Evolutionary conservation across 176 grass and related monocot genomes (phyloP).

Genomic region (Oryza coarctata): DNA sequence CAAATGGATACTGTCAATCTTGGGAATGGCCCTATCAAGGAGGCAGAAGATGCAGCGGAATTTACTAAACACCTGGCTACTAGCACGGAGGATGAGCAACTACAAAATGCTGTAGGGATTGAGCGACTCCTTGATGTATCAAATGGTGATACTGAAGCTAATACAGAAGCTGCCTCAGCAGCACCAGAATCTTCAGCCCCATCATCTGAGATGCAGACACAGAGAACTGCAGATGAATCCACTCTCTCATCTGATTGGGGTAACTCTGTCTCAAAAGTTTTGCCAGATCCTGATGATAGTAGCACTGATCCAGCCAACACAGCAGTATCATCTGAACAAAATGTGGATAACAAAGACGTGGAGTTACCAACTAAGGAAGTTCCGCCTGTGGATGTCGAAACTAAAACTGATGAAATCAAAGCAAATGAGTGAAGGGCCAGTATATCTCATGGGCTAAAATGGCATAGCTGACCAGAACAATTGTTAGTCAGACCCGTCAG

Average conservation of each 20-base stretch:
- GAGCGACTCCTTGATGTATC: constrained; percentile 35
- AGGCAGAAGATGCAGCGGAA: constrained; percentile 38
- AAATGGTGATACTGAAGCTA: constrained; percentile 34
- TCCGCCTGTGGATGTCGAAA: neutral
- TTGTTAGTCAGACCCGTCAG: constrained; percentile 24
- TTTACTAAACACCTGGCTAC: constrained; percentile 32
- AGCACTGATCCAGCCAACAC: constrained; percentile 8
- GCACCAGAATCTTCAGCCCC: constrained; percentile 30
- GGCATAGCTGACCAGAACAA: constrained; percentile 37
- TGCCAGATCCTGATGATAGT: constrained; percentile 19
- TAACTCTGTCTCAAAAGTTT: constrained; percentile 31
- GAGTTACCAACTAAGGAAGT: constrained; percentile 35
- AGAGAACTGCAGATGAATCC: constrained; percentile 22
- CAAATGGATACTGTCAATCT: constrained; percentile 43
- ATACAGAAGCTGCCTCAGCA: constrained; percentile 26
- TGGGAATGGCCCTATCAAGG: constrained; percentile 41
- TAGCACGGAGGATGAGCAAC: constrained; percentile 40
- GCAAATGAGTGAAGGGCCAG: constrained; percentile 35
- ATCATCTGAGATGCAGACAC: constrained; percentile 15
- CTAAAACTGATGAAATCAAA: constrained; percentile 26
- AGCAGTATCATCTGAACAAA: constrained; percentile 23
- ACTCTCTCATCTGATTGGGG: constrained; percentile 15
- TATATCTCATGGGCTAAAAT: constrained; percentile 27
- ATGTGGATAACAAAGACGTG: neutral
- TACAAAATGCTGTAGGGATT: constrained; percentile 12